Evolutionary conservation across 2,329 filamentous ascomycete species (phyloP), one percentile per base, ranked within the genome.

Genomic region (Aspergillus pseudotamarii): DNA sequence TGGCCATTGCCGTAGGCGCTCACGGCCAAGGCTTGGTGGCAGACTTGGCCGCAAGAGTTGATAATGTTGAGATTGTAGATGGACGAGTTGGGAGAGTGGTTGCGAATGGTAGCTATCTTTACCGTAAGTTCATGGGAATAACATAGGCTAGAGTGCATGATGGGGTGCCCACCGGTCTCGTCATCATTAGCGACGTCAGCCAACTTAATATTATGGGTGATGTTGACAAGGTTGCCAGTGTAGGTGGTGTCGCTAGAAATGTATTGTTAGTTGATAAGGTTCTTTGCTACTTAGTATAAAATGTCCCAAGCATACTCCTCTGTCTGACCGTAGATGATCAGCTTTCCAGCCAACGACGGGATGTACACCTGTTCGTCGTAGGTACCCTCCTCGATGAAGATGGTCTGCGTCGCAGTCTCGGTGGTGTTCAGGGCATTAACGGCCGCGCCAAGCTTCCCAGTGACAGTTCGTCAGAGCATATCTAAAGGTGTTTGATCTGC

Each of bases 341-440:
- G 77, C 46, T 81, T 75, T 1, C 83, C 84, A 12, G 75, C 77
- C 54, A 84, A 80, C 0, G 74, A 66, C 3, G 81, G 75, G 50
- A 89, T 80, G 68, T 82, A 83, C 46, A 89, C 85, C 71, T 89
- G 87, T 72, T 89, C 87, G 3, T 76, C 78, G 80, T 90, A 89
- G 41, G 85, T 87, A 10, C 87, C 87, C 28, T 82, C 74, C 68
- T 85, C 73, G 74, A 91, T 85, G 78, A 90, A 90, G 76, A 91
- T 87, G 70, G 83, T 85, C 63, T 88, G 85, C 1, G 79, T 79
- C 1, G 75, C 67, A 1, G 82, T 81, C 8, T 81, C 80, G 1
- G 80, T 78, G 0, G 82, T 84, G n/a, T 83, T 84, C 10, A 90
- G 81, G 6, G 86, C 82, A 68, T 86, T 72, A 61, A 90, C 82